Evolutionary conservation across 1,284 basidiomycete genomes (phyloP).

Genomic region (Moesziomyces aphidis): DNA sequence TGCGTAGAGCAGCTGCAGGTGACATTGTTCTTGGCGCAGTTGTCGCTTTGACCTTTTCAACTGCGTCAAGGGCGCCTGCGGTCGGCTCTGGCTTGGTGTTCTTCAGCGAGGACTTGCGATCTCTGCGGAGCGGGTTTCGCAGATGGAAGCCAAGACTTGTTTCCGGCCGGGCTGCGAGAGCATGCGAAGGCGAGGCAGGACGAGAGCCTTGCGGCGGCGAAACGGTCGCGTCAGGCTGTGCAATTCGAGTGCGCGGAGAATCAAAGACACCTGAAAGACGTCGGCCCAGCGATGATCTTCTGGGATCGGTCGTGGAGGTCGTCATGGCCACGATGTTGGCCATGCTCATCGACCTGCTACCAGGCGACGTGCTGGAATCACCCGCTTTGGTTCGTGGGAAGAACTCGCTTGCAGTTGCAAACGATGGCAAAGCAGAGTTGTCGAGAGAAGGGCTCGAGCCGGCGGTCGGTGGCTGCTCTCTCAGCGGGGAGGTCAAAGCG

Average conservation of each 20-base stretch:
- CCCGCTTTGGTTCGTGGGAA: slow-evolving; percentile 1
- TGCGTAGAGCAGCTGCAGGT: slow-evolving; percentile 21
- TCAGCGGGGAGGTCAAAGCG: slow-evolving; percentile 22
- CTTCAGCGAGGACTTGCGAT: slow-evolving; percentile 18
- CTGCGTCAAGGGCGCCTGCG: background rate
- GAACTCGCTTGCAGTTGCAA: slow-evolving; percentile 26
- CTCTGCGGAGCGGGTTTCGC: slow-evolving; percentile 31
- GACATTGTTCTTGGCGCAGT: slow-evolving; percentile 5
- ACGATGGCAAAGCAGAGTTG: slow-evolving; percentile 18
- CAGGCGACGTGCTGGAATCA: slow-evolving; percentile 3
- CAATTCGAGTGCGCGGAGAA: slow-evolving; percentile 6
- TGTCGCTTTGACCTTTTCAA: background rate
- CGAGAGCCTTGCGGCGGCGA: slow-evolving; percentile 18
- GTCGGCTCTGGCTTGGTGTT: background rate
- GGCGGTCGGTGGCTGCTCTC: slow-evolving; percentile 11
- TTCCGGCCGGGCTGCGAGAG: slow-evolving; percentile 20
- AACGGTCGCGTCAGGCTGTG: background rate
- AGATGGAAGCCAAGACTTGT: slow-evolving; percentile 36
- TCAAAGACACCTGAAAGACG: slow-evolving; percentile 27
- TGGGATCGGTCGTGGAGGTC: background rate
- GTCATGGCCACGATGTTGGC: background rate
- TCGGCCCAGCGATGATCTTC: slow-evolving; percentile 19
- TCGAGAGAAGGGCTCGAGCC: slow-evolving; percentile 7
- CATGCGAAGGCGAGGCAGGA: background rate
- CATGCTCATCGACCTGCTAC: slow-evolving; percentile 9